Conservation (phyloP, 164 flowering plant genomes). For the Umbellularia californica region DNA sequence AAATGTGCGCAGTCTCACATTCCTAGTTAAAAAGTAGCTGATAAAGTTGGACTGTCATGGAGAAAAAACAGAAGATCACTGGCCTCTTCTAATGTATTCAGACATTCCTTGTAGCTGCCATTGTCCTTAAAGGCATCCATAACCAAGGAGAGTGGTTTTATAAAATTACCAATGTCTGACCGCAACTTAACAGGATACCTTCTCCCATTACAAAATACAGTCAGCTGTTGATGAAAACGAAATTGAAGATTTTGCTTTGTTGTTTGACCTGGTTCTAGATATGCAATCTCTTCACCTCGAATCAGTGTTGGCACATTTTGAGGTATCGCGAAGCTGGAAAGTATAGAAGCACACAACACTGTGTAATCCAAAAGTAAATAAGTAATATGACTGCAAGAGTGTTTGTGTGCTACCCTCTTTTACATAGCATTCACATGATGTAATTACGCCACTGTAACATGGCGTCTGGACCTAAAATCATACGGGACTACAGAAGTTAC, state of each 20-base stretch:
- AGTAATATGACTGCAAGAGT: not conserved
- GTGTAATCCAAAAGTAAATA: not conserved
- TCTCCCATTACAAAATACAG: too few species aligned
- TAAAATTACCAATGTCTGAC: too few species aligned
- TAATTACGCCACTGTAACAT: not conserved
- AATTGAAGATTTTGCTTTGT: conserved; percentile 47
- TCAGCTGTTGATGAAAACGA: conserved; percentile 77
- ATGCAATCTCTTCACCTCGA: conserved; percentile 63
- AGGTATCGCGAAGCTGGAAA: conserved; percentile 40
- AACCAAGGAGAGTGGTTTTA: too few species aligned
- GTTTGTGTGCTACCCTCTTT: not conserved
- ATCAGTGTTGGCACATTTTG: conserved; percentile 46
- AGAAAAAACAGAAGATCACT: too few species aligned
- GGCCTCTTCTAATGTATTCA: too few species aligned
- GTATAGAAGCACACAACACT: not conserved
- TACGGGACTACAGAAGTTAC: not conserved
- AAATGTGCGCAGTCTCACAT: too few species aligned
- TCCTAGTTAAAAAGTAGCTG: too few species aligned
- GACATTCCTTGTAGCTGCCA: too few species aligned
- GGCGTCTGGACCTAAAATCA: not conserved
- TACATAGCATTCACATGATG: not conserved
- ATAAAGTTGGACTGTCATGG: too few species aligned
- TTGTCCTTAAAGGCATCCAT: too few species aligned
- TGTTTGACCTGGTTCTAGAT: conserved; percentile 61
- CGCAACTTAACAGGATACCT: too few species aligned